Base-by-base conservation (phyloP, 345 rosid genomes). In the Laguncularia racemosa region DNA sequence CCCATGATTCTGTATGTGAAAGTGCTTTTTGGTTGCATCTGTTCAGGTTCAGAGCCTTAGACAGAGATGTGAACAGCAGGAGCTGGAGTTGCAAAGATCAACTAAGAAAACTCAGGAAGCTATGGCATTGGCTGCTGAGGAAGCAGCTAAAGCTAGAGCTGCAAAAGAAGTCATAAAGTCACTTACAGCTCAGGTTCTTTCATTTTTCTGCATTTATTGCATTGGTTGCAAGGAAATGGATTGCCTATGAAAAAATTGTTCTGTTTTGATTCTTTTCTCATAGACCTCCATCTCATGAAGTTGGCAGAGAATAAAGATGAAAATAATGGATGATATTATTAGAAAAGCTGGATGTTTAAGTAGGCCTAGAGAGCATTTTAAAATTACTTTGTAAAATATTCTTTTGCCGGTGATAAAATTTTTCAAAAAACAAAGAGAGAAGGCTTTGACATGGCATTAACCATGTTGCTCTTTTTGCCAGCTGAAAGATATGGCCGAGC, bases 81-180 rank as follows among this genome's bases (percentile, higher is more conserved):
- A 87, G 78, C 49, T 64, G 45, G 99, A 93, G 73, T 80, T 93
- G 61, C 86, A 84, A 67, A 87, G 78, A 69, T 83, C 95, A 53
- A 70, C 84, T 46, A 89, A 76, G 78, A 84, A 82, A 76, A 71
- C 80, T n/a, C 88, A 87, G 74, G 96, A 93, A 73, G 91, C 97
- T 45, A 66, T 74, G 80, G 71, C 63, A 44, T 47, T 79, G 62
- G 95, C 90, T 67, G 72, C 87, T 12, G 96, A 87, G 50, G 97
- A 89, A 74, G 76, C 99, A 15, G 76, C 84, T 19, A 93, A 85
- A 75, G 81, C 91, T 50, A 84, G 74, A 81, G 91, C 90, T 55
- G 95, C 96, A 67, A 93, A 89, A 76, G 99, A 93, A 58, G 99
- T 89, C 59, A 89, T 93, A 60, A 93, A 83, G 71, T 93, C 96